Conservation (phyloP, 192 early-diverging fungal genomes). For the Umbelopsis ramanniana region DNA sequence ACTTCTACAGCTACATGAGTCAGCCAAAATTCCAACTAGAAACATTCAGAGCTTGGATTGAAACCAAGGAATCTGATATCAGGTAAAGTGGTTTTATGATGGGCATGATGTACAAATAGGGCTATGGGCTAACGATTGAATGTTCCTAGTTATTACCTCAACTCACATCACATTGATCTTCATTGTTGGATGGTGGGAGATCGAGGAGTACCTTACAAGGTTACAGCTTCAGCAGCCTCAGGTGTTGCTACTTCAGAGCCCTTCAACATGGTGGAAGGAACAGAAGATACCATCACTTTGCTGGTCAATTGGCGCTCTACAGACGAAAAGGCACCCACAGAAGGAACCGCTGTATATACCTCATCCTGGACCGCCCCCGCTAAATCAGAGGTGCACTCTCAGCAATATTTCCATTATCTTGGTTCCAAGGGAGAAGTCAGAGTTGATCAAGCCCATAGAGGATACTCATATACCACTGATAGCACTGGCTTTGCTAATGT, state of each 20-base stretch:
- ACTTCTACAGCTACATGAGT: constrained; percentile 48
- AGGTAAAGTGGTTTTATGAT: neutral
- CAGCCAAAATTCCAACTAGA: constrained; percentile 49
- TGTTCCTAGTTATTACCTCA: constrained; percentile 37
- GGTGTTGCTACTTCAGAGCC: constrained; percentile 46
- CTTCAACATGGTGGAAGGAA: constrained; percentile 38
- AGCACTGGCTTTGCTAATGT: constrained; percentile 26
- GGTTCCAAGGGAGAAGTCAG: constrained; percentile 48
- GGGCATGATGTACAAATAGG: neutral
- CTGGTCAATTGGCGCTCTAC: constrained; percentile 45
- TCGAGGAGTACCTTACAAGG: constrained; percentile 36
- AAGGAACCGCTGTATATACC: constrained; percentile 50
- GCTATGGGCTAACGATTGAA: neutral
- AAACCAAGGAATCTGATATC: constrained; percentile 48
- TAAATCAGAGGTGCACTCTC: constrained; percentile 47
- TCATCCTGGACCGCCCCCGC: constrained; percentile 53
- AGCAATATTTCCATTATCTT: constrained; percentile 50
- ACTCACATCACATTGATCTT: constrained; percentile 53
- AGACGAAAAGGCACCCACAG: constrained; percentile 2
- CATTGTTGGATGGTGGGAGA: constrained; percentile 43
- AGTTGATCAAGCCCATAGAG: constrained; percentile 52
- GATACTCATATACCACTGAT: constrained; percentile 47
- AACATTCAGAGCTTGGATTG: constrained; percentile 45
- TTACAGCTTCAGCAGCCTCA: constrained; percentile 39
- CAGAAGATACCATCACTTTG: constrained; percentile 52